These are phyloP conservation scores for Fusarium solani-melongenae DNA, from an alignment of 2,329 filamentous ascomycete genomes.

Conservation along the genomic window DNA sequence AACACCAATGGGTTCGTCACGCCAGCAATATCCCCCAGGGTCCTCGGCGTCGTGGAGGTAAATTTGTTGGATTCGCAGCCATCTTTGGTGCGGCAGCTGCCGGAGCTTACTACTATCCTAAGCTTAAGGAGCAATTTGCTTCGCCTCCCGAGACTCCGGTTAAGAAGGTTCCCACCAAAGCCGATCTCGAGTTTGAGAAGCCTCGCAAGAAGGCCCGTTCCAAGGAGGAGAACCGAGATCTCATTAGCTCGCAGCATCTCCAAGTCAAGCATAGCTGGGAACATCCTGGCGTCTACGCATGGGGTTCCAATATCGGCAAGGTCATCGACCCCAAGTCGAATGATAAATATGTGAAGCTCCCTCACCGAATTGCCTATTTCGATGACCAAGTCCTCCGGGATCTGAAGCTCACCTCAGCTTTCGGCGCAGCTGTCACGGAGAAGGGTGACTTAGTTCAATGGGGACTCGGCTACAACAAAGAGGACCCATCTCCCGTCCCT, in stretches of 20 bases:
- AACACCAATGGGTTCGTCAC: conserved; percentile 47
- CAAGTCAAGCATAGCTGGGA: conserved; percentile 87
- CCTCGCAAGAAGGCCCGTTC: conserved; percentile 66
- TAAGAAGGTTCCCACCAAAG: conserved; percentile 46
- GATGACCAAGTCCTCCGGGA: conserved; percentile 86
- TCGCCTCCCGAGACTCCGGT: conserved; percentile 28
- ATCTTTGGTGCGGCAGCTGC: conserved; percentile 54
- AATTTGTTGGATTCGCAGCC: conserved; percentile 45
- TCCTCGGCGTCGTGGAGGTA: conserved; percentile 41
- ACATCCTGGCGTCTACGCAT: conserved; percentile 90
- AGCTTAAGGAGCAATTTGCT: conserved; percentile 44
- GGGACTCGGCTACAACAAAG: conserved; percentile 80
- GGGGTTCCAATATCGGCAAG: conserved; percentile 87
- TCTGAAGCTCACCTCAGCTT: conserved; percentile 83
- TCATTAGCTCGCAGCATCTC: conserved; percentile 85
- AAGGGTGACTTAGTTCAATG: conserved; percentile 92
- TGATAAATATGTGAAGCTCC: conserved; percentile 82
- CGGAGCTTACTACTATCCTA: conserved; percentile 53
- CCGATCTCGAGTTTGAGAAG: conserved; percentile 76
- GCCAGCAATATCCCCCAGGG: conserved; percentile 37
- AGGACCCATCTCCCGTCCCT: conserved; percentile 69
- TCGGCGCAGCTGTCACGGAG: conserved; percentile 89
- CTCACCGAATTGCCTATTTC: conserved; percentile 83
- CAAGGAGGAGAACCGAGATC: conserved; percentile 78
- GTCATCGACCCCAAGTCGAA: conserved; percentile 88